phyloP scores from a whole-genome alignment of 2,329 filamentous ascomycete genomes.

The Colletotrichum gigasporum region DNA sequence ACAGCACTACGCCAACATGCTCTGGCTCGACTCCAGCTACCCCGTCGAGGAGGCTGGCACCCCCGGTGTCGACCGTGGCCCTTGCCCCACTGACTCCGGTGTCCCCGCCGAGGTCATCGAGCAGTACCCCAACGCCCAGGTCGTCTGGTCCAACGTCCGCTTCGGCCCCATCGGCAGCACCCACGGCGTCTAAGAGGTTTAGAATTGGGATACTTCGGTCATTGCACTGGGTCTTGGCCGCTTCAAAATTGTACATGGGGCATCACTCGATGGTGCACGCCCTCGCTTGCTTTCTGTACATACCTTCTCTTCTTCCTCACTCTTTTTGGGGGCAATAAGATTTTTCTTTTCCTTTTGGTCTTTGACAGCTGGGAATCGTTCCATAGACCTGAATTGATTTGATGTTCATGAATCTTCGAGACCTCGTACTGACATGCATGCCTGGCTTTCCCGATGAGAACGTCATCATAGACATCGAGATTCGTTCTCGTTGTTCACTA shows the following conservation, averaged over 20 bases:
- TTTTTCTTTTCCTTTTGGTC: not conserved
- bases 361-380: too few relatives aligned
- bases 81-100: conserved; percentile 54
- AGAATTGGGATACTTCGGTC: not conserved
- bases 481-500: too few relatives aligned
- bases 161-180: conserved; percentile 58
- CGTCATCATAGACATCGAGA: too few relatives aligned
- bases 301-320: conserved; percentile 7
- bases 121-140: conserved; percentile 47
- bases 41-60: conserved; percentile 44
- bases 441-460: too few relatives aligned
- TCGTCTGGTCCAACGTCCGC: conserved; percentile 60
- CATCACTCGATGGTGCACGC: not conserved
- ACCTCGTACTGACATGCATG: too few relatives aligned
- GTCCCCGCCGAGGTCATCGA: conserved; percentile 53
- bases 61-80: conserved; percentile 56
- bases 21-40: conserved; percentile 70
- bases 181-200: not conserved
- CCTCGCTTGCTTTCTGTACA: not conserved
- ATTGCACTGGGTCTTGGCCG: not conserved
- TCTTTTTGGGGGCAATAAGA: not conserved
- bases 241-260: not conserved
- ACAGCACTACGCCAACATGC: conserved; percentile 67
- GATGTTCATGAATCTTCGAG: too few relatives aligned
- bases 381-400: too few relatives aligned